A percentile compares a stretch with the other conserved stretches of the same genome.
These are phyloP conservation scores for Teratosphaeria viscida DNA, from an alignment of 2,329 filamentous ascomycete genomes.

Conservation along the genomic window DNA sequence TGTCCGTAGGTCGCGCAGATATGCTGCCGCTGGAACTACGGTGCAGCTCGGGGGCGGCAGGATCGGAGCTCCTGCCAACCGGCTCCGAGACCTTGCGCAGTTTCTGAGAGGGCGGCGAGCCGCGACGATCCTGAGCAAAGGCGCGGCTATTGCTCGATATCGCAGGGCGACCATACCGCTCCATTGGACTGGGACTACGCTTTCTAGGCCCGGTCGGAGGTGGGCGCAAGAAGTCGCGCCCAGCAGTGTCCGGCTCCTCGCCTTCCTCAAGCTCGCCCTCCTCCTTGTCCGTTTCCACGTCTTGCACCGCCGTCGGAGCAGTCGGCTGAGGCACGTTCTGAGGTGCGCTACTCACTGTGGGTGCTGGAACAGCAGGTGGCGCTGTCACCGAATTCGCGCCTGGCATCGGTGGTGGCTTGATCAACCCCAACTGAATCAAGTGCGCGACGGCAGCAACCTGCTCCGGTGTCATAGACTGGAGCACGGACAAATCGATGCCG, in stretches of 20 bases:
- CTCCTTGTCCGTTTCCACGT: constrained; percentile 43
- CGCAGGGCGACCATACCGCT: neutral
- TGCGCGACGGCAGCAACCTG: constrained; percentile 18
- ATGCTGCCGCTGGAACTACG: neutral
- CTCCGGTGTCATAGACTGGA: constrained; percentile 17
- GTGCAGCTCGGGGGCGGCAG: neutral
- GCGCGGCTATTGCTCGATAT: neutral
- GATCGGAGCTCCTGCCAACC: neutral
- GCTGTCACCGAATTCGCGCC: neutral
- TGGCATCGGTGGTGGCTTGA: constrained; percentile 13
- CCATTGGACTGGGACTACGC: constrained; percentile 5
- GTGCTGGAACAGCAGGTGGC: neutral
- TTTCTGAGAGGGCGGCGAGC: neutral
- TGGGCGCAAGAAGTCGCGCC: constrained; percentile 16
- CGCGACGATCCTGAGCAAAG: neutral
- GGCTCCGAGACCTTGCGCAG: neutral
- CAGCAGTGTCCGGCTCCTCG: constrained; percentile 32
- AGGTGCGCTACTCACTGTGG: neutral
- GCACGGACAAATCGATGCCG: constrained; percentile 11
- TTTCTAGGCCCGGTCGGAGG: constrained; percentile 21
- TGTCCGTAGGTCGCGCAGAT: neutral
- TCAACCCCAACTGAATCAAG: constrained; percentile 16
- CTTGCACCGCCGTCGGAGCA: constrained; percentile 2
- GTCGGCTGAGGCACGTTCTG: neutral
- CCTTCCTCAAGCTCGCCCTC: constrained; percentile 72